Evolutionary conservation across 345 rosid genomes (phyloP), one percentile per base, ranked within the genome.

Genomic region (Citrus glauca): DNA sequence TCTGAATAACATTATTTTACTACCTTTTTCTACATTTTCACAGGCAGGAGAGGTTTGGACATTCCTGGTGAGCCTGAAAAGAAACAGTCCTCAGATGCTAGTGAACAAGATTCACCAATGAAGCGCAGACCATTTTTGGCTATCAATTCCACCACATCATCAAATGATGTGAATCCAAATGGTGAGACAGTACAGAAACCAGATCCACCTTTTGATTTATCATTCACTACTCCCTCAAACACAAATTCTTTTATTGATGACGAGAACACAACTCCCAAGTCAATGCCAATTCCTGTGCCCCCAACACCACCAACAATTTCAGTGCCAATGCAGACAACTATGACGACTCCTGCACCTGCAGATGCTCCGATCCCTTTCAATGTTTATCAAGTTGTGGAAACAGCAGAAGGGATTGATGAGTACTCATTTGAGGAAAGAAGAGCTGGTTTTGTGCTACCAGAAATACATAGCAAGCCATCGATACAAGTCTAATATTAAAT

Each of bases 361-460:
- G 37, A 67, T 25, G 69, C 70, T 30, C 77, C 77, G 10, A 57
- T 82, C n/a, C 76, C 88, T 42, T 79, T 73, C 57, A 66, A 62
- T 60, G 71, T 76, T 14, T 78, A 84, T 64, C 72, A 81, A 56
- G 82, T 73, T 72, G 85, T 84, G 57, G 91, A 83, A 37, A 67
- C 61, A 7, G 77, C 73, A 17, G 90, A 85, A 80, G 92, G 86
- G 48, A 83, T 87, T 14, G 99, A 94, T 14, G 99, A 94, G 70
- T 92, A 91, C 78, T 94, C 98, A 6, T 96, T 94, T 20, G 97
- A 96, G 85, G 99, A 96, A 86, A 84, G 86, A 85, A 89, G 98
- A 83, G 93, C 93, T n/a, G 98, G 97, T 42, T 91, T 88, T 76
- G 79, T 89, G 81, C 82, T 89, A 82, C 90, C 93, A 5, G 75